These are phyloP conservation scores for Erigeron philadelphicus DNA, from an alignment of 140 eudicot genomes.

Conservation along the genomic window DNA sequence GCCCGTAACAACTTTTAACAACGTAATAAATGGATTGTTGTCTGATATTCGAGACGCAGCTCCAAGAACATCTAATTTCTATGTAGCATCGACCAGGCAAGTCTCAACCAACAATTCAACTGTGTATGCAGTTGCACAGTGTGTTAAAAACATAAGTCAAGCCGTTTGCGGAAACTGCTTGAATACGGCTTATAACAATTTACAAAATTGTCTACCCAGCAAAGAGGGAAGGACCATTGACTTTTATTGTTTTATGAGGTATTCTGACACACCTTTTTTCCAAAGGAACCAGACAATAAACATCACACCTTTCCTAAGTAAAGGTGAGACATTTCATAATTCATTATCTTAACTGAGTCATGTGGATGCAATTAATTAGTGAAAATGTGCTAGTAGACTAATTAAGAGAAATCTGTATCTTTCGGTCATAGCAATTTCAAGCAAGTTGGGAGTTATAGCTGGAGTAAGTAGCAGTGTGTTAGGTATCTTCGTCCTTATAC, in stretches of 20 bases:
- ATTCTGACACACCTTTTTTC: slow-evolving; percentile 36
- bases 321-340: slow-evolving; percentile 31
- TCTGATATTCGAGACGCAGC: slow-evolving; percentile 37
- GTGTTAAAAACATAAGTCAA: slow-evolving; percentile 38
- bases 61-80: slow-evolving; percentile 47
- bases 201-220: slow-evolving; percentile 38
- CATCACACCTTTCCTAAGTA: slow-evolving; percentile 34
- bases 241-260: slow-evolving; percentile 37
- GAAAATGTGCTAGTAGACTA: background rate
- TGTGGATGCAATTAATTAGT: background rate
- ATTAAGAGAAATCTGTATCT: background rate
- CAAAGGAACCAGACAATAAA: slow-evolving; percentile 33
- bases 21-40: slow-evolving; percentile 28
- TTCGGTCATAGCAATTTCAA: slow-evolving; percentile 37
- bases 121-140: slow-evolving; percentile 48
- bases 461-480: slow-evolving; percentile 47
- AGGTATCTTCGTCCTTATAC: slow-evolving; percentile 37
- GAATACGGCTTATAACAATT: slow-evolving; percentile 35
- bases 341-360: background rate
- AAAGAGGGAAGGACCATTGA: slow-evolving; percentile 49
- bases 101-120: slow-evolving; percentile 19
- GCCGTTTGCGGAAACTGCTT: slow-evolving; percentile 45
- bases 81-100: slow-evolving; percentile 40
- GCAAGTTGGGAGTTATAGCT: slow-evolving; percentile 36
- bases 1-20: slow-evolving; percentile 32